Conservation (phyloP, 331 rosid species). For the Acacia concinna region DNA sequence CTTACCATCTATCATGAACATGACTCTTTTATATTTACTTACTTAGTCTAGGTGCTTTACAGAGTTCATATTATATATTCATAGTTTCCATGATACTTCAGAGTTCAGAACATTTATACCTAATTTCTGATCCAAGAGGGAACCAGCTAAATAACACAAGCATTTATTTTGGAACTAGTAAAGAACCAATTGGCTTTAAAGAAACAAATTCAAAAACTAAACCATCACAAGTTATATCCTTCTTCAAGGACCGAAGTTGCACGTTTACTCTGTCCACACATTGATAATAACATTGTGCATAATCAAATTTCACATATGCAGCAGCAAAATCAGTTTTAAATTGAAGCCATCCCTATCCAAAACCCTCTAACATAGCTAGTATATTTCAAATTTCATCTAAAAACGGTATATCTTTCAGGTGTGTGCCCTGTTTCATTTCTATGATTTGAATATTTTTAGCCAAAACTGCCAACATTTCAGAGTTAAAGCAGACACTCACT, state of each 20-base stretch:
- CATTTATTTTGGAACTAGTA: background rate
- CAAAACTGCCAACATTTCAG: background rate
- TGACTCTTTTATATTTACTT: background rate
- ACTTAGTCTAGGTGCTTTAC: background rate
- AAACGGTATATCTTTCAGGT: background rate
- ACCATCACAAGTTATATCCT: background rate
- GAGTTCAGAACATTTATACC: background rate
- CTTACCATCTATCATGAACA: background rate
- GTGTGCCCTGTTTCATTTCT: background rate
- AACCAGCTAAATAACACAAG: background rate
- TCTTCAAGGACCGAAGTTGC: background rate
- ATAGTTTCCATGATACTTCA: background rate
- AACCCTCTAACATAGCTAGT: background rate
- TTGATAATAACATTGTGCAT: background rate
- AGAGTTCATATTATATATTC: background rate
- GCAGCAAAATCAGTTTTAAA: background rate
- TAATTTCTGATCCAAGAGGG: background rate
- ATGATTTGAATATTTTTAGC: background rate
- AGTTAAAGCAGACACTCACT: conserved; percentile 44
- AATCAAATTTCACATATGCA: background rate
- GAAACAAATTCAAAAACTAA: background rate
- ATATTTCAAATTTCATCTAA: background rate
- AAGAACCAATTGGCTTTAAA: background rate
- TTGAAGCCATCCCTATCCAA: background rate
- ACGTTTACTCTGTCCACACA: background rate